Conservation (phyloP, 345 rosid genomes). For the Reutealis trisperma region DNA sequence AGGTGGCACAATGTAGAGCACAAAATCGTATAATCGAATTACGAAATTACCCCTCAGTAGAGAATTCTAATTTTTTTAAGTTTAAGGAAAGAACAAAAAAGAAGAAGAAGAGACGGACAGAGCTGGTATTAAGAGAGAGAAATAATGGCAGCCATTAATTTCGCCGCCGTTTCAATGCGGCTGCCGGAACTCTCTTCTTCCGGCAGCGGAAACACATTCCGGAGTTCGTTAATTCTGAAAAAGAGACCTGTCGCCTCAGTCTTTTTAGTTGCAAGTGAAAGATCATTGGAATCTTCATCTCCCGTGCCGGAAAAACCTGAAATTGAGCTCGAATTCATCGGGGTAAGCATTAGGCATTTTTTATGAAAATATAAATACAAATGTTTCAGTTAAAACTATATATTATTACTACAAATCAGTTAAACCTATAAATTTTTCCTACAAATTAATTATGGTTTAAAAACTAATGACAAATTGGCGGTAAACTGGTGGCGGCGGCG, state of each 20-base stretch:
- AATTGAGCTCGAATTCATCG: slow-evolving; percentile 77
- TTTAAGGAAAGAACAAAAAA: background rate
- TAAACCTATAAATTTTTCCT: no score
- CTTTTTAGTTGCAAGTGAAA: slow-evolving; percentile 19
- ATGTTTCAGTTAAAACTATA: no score
- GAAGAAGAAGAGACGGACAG: no score
- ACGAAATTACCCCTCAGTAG: slow-evolving; percentile 17
- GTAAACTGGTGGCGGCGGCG: background rate
- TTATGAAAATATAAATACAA: no score
- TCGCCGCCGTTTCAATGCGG: slow-evolving; percentile 17
- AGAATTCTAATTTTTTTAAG: background rate
- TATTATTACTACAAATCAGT: no score
- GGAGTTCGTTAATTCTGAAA: slow-evolving; percentile 8
- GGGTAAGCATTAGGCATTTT: slow-evolving; percentile 33
- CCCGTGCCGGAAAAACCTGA: slow-evolving; percentile 44
- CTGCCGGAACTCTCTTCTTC: slow-evolving; percentile 23
- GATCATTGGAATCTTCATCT: slow-evolving; percentile 36
- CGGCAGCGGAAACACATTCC: slow-evolving; percentile 2
- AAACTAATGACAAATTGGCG: background rate
- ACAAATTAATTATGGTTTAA: background rate
- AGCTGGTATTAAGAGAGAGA: background rate
- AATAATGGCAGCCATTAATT: slow-evolving; percentile 48
- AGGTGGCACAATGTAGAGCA: slow-evolving; percentile 18
- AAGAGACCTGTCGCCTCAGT: slow-evolving; percentile 22
- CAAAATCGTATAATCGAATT: background rate